These are phyloP conservation scores for Chlorophyllum brunneum DNA, from an alignment of 768 basidiomycete species.

Conservation along the genomic window DNA sequence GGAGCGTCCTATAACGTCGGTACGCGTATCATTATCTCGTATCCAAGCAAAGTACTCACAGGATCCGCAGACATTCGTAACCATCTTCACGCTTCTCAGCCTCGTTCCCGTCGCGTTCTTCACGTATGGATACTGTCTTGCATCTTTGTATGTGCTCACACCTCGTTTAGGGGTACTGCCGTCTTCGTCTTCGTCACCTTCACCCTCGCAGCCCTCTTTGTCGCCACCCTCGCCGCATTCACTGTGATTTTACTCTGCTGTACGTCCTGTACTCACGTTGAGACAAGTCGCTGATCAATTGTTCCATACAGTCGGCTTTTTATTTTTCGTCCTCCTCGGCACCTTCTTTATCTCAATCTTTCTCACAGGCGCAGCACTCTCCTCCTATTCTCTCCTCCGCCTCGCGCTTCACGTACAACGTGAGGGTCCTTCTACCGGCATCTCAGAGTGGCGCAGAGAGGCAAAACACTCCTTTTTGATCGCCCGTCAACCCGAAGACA, in stretches of 20 bases:
- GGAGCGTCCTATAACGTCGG: constrained; percentile 8
- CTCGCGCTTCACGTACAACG: constrained; percentile 6
- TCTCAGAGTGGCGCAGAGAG: constrained; percentile 6
- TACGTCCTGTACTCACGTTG: neutral
- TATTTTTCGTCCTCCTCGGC: neutral
- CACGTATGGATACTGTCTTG: neutral
- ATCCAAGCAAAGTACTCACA: neutral
- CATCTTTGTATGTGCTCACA: neutral
- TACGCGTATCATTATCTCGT: neutral
- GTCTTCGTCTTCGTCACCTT: constrained; percentile 1
- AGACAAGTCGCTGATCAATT: neutral
- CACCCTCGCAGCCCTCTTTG: neutral
- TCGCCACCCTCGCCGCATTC: neutral
- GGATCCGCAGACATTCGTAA: constrained; percentile 3
- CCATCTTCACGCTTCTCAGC: constrained; percentile 9
- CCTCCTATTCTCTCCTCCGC: constrained; percentile 6
- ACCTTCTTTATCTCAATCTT: constrained; percentile 7
- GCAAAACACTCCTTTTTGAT: neutral
- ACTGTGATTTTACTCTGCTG: neutral
- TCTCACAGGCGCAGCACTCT: constrained; percentile 5
- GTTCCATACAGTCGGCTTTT: neutral
- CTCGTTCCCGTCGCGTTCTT: constrained; percentile 6
- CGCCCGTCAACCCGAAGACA: neutral
- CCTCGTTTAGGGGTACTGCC: neutral
- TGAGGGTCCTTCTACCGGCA: constrained; percentile 4